Conservation (phyloP, 2,329 filamentous ascomycete genomes). For the Colletotrichum sp. region DNA sequence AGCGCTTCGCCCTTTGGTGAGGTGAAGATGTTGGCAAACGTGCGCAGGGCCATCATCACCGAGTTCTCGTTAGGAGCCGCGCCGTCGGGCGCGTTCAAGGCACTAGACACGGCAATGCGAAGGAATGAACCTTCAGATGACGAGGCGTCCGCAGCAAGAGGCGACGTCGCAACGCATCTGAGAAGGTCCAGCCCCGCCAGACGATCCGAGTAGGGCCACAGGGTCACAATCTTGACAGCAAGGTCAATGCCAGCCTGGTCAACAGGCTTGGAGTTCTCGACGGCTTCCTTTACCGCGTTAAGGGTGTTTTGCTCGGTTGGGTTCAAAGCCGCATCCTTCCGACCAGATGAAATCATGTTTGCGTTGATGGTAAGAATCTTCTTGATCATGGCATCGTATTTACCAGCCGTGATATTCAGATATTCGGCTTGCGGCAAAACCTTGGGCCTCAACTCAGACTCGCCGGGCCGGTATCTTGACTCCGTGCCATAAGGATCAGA, state of each 20-base stretch:
- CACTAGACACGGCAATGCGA: constrained; percentile 47
- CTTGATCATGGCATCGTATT: constrained; percentile 74
- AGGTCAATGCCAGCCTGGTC: constrained; percentile 62
- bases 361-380: constrained; percentile 80
- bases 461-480: constrained; percentile 77
- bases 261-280: constrained; percentile 63
- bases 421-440: constrained; percentile 81
- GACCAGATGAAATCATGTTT: constrained; percentile 71
- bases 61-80: constrained; percentile 75
- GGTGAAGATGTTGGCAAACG: constrained; percentile 83
- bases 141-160: constrained; percentile 66
- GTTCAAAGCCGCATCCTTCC: constrained; percentile 77
- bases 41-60: constrained; percentile 83
- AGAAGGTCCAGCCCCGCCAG: constrained; percentile 87
- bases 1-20: constrained; percentile 73
- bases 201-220: constrained; percentile 82
- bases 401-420: constrained; percentile 77
- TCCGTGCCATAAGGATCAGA: constrained; percentile 81
- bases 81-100: constrained; percentile 49
- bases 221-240: constrained; percentile 73
- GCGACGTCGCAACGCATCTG: constrained; percentile 77
- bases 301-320: constrained; percentile 72
- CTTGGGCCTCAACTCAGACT: constrained; percentile 73
- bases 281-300: constrained; percentile 61
- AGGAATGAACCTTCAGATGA: constrained; percentile 65